Base-by-base conservation (phyloP, 2,329 filamentous ascomycete genomes). In the Rutstroemia sp. region DNA sequence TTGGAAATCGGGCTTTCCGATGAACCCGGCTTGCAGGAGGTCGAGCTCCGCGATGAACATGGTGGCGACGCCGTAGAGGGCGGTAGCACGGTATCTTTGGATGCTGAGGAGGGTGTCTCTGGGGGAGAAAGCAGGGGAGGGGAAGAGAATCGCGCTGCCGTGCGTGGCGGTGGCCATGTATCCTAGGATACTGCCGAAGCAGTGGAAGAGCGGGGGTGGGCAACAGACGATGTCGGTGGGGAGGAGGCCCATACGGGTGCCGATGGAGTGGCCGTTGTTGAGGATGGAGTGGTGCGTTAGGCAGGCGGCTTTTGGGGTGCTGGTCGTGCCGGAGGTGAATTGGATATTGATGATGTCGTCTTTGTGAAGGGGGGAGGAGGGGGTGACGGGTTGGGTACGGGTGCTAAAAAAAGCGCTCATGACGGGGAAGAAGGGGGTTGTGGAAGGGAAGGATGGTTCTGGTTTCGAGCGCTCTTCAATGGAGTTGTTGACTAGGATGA, bases 261-360 rank as follows among this genome's bases (percentile, higher is more conserved):
- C 94, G 63, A 97, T 95, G 55, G 91, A 82, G 27, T 80, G 78
- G 34, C 92, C 94, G 68, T 97, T 97, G 73, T 97, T 99, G 59
- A 99, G 78, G 61, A 97, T 92, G n/a, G 81, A 86, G 3, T 78
- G 80, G 73, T 97, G 92, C 0, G 82, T 86, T 34, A 99, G 79
- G 75, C 91, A 95, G 1, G 92, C 92, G 0, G 94, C 94, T 73
- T 97, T 97, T 21, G 92, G 92, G 66, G 81, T 78, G 0, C 88
- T 89, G 0, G 94, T 97, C 0, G 94, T 97, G n/a, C 92, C 94
- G 0, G 87, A 92, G 0, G 94, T 99, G 74, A 97, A 97, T 71
- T 97, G 92, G 61, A 97, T 96, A 69, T 96, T 97, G 63, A 95
- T 86, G 2, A 87, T 83, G 51, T 97, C 92, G 59, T 81, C 70